phyloP scores from a whole-genome alignment of 495 filamentous ascomycete genomes.

The Hypoxylon cercidicola region DNA sequence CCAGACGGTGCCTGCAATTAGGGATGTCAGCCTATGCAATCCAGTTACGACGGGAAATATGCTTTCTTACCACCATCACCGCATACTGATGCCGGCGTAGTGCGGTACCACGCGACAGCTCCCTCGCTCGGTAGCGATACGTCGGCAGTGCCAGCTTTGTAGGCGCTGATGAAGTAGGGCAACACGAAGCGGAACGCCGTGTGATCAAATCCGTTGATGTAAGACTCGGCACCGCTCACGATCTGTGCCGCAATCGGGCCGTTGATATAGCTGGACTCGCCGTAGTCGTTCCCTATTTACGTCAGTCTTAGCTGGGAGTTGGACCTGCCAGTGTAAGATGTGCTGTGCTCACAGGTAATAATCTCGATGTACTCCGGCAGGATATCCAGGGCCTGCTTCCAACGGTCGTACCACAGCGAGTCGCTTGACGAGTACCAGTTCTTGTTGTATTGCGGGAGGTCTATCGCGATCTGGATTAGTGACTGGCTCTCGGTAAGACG shows the following conservation, averaged over 20 bases:
- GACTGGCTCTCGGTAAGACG: not conserved
- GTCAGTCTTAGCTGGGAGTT: slow-evolving; percentile 19
- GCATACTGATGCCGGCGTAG: slow-evolving; percentile 48
- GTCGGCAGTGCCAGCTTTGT: slow-evolving; percentile 63
- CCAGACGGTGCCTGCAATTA: slow-evolving; percentile 52
- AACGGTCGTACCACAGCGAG: slow-evolving; percentile 77
- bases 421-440: slow-evolving; percentile 81
- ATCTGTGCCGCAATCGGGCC: slow-evolving; percentile 62
- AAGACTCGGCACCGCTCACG: slow-evolving; percentile 60
- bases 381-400: slow-evolving; percentile 72
- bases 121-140: slow-evolving; percentile 58
- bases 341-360: slow-evolving; percentile 49
- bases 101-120: slow-evolving; percentile 74
- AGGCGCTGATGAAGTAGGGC: slow-evolving; percentile 72
- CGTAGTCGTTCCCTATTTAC: slow-evolving; percentile 77
- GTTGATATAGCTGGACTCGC: slow-evolving; percentile 80
- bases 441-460: slow-evolving; percentile 74
- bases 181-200: slow-evolving; percentile 60
- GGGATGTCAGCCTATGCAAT: slow-evolving; percentile 20
- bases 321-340: slow-evolving; percentile 36
- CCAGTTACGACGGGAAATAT: slow-evolving; percentile 28
- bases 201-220: slow-evolving; percentile 56
- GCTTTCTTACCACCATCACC: slow-evolving; percentile 53
- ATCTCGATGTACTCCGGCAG: slow-evolving; percentile 73
- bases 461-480: slow-evolving; percentile 47